Conservation (phyloP, 2,329 filamentous ascomycete genomes). For the Akanthomyces lecanii region DNA sequence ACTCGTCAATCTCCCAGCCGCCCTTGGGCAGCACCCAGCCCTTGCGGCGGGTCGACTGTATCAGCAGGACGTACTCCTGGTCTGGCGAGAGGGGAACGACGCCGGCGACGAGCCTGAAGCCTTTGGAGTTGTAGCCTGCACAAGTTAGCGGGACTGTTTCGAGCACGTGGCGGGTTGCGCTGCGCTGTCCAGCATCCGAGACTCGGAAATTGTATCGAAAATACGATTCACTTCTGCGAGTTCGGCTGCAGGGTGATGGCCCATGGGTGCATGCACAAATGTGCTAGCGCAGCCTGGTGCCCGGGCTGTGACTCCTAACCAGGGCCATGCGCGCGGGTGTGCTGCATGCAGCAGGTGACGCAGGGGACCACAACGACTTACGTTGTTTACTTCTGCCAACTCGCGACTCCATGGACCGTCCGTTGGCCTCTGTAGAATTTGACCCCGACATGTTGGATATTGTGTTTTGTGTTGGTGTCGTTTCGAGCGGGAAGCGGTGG, state of each 20-base stretch:
- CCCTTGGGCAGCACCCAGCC: slow-evolving; percentile 98
- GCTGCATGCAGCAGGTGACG: slow-evolving; percentile 9
- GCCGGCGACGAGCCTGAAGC: slow-evolving; percentile 91
- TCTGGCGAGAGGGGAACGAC: slow-evolving; percentile 85
- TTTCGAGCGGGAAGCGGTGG: slow-evolving; percentile 5
- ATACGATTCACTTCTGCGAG: not conserved
- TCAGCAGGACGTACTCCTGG: slow-evolving; percentile 83
- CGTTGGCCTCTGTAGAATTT: slow-evolving; percentile 32
- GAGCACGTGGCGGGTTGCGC: slow-evolving; percentile 17
- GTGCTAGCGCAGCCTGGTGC: not conserved
- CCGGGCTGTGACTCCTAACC: not conserved
- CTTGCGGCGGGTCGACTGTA: slow-evolving; percentile 85
- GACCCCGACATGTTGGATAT: slow-evolving; percentile 33
- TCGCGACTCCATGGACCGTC: slow-evolving; percentile 66
- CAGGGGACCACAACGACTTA: slow-evolving; percentile 46
- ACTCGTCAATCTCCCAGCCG: slow-evolving; percentile 94
- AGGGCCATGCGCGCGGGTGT: not conserved
- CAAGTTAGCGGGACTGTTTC: not conserved
- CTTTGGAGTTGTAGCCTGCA: slow-evolving; percentile 83
- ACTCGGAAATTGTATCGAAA: slow-evolving; percentile 3
- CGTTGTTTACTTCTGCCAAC: slow-evolving; percentile 75
- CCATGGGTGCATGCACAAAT: slow-evolving; percentile 8
- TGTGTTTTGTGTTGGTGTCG: slow-evolving; percentile 18
- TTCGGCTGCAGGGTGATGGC: not conserved
- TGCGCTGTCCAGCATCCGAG: slow-evolving; percentile 9